Base-by-base conservation (phyloP, 331 rosid genomes). In the Pyracantha coccinea region DNA sequence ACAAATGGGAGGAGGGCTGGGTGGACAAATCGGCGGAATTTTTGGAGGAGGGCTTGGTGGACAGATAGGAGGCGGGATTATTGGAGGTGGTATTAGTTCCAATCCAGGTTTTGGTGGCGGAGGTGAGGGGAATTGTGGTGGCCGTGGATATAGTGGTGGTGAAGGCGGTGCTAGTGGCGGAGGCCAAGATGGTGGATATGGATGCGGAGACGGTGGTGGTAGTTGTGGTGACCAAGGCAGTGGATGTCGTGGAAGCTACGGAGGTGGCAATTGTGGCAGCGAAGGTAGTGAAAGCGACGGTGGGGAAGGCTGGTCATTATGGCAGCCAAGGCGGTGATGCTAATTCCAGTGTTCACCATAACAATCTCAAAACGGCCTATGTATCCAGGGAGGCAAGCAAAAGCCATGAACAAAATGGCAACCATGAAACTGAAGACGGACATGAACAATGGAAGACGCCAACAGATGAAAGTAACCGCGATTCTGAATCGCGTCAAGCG, bases 311-410 rank as follows among this genome's bases (percentile, higher is more conserved):
- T 2, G 44, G 13, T 35, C 44, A 35, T 35, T 35, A 35, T 35
- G 44, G 44, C 44, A 0, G 41, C 38, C 38, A 32, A 32, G 38
- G 38, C 15, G 23, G 72, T 44, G 21, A 3, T 1, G 11, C 44
- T 35, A 35, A 35, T 35, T 35, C 75, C 7, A 64, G 4, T 32
- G 50, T 21, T 47, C 23, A 33, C 47, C 12, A 38, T 17, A 57
- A 15, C 25, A 13, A 21, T 35, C 10, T 5, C 54, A 24, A 29
- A 8, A 58, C 24, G 14, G 1, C 10, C 72, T 20, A 47, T 24
- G 17, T 38, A 44, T 19, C 71, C 69, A n/a, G 19, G 53, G 70
- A 62, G 28, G 80, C 16, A 77, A 69, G 15, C 69, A 59, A 45
- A 8, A 27, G 52, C 16, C 63, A 31, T 16, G 66, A 25, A 19